Conservation (phyloP, 2,329 filamentous ascomycete genomes). For the Fusarium sp. region DNA sequence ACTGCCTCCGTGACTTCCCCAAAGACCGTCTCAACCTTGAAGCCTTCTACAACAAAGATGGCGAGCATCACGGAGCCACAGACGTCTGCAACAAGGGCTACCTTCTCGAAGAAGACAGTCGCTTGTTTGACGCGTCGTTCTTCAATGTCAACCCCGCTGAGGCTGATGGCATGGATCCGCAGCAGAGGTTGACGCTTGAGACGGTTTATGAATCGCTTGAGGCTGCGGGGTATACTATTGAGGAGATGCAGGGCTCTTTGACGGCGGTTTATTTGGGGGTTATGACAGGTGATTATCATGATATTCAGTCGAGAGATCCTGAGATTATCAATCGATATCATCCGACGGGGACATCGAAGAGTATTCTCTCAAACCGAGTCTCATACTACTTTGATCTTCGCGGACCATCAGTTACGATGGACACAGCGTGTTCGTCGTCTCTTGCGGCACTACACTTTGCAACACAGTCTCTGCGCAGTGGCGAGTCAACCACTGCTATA, state of each 20-base stretch:
- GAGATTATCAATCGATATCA: slow-evolving; percentile 44
- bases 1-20: slow-evolving; percentile 4
- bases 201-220: slow-evolving; percentile 55
- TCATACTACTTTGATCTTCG: slow-evolving; percentile 3
- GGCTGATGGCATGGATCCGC: slow-evolving; percentile 53
- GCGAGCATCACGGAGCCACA: slow-evolving; percentile 41
- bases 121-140: slow-evolving; percentile 50
- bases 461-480: not conserved
- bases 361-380: not conserved
- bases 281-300: slow-evolving; percentile 23
- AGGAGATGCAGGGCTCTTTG: slow-evolving; percentile 28
- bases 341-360: not conserved
- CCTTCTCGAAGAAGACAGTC: slow-evolving; percentile 42
- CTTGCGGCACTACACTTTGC: not conserved
- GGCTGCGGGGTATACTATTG: slow-evolving; percentile 47
- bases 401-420: not conserved
- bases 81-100: slow-evolving; percentile 46
- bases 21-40: slow-evolving; percentile 34
- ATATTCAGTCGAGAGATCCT: slow-evolving; percentile 17
- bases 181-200: slow-evolving; percentile 53
- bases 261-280: slow-evolving; percentile 25
- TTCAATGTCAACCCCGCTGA: slow-evolving; percentile 53
- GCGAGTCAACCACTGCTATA: not conserved
- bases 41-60: slow-evolving; percentile 36
- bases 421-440: not conserved